A percentile compares a stretch with the other conserved stretches of the same genome.
phyloP scores from a whole-genome alignment of 2,329 filamentous ascomycete genomes.

The Rhynchosporium secalis region DNA sequence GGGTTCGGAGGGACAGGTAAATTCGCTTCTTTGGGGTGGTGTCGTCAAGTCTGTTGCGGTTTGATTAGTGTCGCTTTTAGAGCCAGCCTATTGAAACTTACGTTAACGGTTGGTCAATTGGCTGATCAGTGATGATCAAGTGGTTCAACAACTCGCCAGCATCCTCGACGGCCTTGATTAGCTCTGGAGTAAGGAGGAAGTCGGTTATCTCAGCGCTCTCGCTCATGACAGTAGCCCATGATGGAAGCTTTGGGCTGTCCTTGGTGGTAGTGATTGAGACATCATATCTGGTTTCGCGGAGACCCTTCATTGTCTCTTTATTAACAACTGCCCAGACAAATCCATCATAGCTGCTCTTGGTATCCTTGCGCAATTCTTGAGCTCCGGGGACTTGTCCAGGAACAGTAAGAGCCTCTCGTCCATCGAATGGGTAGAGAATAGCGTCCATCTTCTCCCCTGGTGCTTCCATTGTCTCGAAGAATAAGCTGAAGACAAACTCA shows the following conservation, averaged over 20 bases:
- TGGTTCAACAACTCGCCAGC: conserved; percentile 84
- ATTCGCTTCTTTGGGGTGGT: conserved; percentile 83
- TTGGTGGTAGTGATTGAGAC: conserved; percentile 90
- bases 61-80: conserved; percentile 15
- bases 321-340: conserved; percentile 96
- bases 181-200: conserved; percentile 79
- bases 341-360: conserved; percentile 74
- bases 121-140: conserved; percentile 86
- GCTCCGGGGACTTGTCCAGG: conserved; percentile 61
- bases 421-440: conserved; percentile 85
- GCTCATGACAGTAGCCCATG: conserved; percentile 92
- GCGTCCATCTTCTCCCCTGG: conserved; percentile 76
- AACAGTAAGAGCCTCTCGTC: conserved; percentile 78
- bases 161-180: conserved; percentile 74
- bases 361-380: conserved; percentile 54
- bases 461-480: conserved; percentile 73
- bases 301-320: conserved; percentile 87
- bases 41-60: conserved; percentile 69
- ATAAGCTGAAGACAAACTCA: conserved; percentile 70
- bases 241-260: conserved; percentile 84
- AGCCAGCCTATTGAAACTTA: conserved; percentile 47
- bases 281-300: conserved; percentile 93
- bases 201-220: conserved; percentile 96
- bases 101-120: conserved; percentile 81
- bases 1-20: conserved; percentile 70